A percentile compares a stretch with the other conserved stretches of the same genome.
phyloP scores from a whole-genome alignment of 2,329 filamentous ascomycete species.

The Lecanicillium sp. region DNA sequence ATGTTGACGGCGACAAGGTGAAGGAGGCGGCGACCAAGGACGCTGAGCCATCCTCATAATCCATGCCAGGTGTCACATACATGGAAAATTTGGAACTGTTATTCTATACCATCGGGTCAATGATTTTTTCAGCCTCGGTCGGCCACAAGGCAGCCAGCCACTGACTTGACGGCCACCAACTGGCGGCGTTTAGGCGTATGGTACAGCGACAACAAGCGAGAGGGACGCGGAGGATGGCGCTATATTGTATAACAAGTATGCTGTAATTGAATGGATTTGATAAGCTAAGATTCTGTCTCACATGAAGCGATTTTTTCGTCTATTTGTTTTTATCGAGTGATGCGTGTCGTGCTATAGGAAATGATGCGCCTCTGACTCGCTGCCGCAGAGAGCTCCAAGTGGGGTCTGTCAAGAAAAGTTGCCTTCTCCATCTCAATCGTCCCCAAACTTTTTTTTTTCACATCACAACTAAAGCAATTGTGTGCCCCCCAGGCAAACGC shows the following conservation, averaged over 20 bases:
- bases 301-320: too few species aligned
- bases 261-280: not conserved
- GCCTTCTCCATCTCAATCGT: conserved; percentile 11
- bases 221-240: not conserved
- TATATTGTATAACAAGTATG: conserved; percentile 6
- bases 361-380: not conserved
- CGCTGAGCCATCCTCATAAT: not conserved
- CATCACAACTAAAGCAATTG: not conserved
- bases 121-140: not conserved
- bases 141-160: not conserved
- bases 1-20: conserved; percentile 27
- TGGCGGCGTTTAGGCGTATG: conserved; percentile 11
- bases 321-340: not conserved
- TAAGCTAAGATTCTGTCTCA: too few species aligned
- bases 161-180: not conserved
- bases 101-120: conserved; percentile 1
- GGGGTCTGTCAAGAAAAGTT: conserved; percentile 11
- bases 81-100: not conserved
- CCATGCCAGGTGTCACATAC: not conserved
- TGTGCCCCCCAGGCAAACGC: not conserved
- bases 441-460: conserved; percentile 12
- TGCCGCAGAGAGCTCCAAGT: conserved; percentile 9
- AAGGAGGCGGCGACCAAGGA: conserved; percentile 18
- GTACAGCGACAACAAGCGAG: not conserved
- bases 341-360: not conserved